phyloP scores from a whole-genome alignment of 768 basidiomycete species.

The Pleurotus giganteus region DNA sequence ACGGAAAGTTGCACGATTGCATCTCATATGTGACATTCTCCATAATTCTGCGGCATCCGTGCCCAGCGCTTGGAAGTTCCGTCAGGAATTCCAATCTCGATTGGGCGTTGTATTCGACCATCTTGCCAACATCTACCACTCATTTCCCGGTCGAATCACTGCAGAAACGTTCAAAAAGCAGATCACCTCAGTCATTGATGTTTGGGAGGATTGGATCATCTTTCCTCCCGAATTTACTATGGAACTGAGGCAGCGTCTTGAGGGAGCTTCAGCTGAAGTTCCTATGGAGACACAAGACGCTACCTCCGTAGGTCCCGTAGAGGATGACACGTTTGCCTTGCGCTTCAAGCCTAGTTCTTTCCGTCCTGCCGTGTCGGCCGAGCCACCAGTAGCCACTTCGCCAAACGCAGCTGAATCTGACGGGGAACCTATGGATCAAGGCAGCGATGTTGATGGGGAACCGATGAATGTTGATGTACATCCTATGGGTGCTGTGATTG shows the following conservation, averaged over 20 bases:
- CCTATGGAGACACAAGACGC: constrained; percentile 25
- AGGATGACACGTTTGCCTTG: constrained; percentile 40
- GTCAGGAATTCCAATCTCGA: constrained; percentile 88
- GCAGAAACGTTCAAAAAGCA: constrained; percentile 96
- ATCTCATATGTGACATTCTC: constrained; percentile 95
- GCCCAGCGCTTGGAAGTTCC: constrained; percentile 97
- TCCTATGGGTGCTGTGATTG: constrained; percentile 23
- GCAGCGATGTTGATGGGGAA: constrained; percentile 33
- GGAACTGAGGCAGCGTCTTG: constrained; percentile 70
- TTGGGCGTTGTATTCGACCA: constrained; percentile 97
- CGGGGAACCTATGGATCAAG: constrained; percentile 37
- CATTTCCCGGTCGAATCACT: constrained; percentile 94
- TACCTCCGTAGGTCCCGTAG: constrained; percentile 16
- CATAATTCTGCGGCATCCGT: constrained; percentile 95
- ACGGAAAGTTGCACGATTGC: constrained; percentile 90
- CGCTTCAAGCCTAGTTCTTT: constrained; percentile 80
- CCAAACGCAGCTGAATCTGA: constrained; percentile 27
- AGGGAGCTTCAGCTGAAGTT: constrained; percentile 45
- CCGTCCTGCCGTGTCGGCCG: constrained; percentile 57
- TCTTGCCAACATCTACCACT: constrained; percentile 89
- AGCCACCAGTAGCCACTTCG: constrained; percentile 20
- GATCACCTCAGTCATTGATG: constrained; percentile 83
- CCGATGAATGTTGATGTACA: constrained; percentile 38
- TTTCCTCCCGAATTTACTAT: constrained; percentile 85
- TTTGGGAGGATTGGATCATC: constrained; percentile 99